Base-by-base conservation (phyloP, 768 basidiomycete genomes). In the Mrakia hoshinonis region DNA sequence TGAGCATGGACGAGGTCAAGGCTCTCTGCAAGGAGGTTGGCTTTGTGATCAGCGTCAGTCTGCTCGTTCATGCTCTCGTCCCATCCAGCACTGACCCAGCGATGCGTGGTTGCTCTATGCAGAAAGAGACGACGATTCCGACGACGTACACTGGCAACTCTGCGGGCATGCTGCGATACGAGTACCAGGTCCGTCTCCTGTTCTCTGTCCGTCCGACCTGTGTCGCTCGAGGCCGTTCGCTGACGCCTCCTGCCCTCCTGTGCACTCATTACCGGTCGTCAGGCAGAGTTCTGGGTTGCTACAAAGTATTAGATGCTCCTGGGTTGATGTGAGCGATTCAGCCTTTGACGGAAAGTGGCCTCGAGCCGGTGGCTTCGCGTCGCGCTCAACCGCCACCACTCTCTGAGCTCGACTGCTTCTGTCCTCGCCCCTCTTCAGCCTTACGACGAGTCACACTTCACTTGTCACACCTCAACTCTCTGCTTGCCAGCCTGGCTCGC, bases 1-100 rank as follows among this genome's bases (percentile, higher is more conserved):
- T 97, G 22, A 88, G 87, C 76, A 80, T 97, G n/a, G 89, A 91
- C 71, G 93, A 97, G 77, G 84, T 96, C 47, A 95, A 92, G 77
- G 79, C 79, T 0, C 83, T 97, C 7, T 88, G 86, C 2, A 82
- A 82, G 29, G 81, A 81, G 60, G 85, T 96, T 13, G 93, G 95
- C 0, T 95, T 98, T 75, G 86, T 87, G 74, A 81, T 97, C 68
- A 84, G 85, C 48, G 93, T 93, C 69, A 68, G 89, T 81, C 13
- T 24, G 4, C 49, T 2, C 13, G 13, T 15, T 62, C 2, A 29
- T 36, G 22, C 2, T 34, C 39, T 9, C 22, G 12, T 62, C 18
- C 26, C 4, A 3, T 31, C 48, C 47, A n/a, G 24, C 22, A 10
- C 29, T 54, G 43, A 34, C 51, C n/a, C n/a, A n/a, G n/a, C n/a